Percentiles rank a stretch among this genome's conserved stretches.
Evolutionary conservation across 371 early-diverging fungal species (phyloP).

Genomic region (Mucor mucedo): DNA sequence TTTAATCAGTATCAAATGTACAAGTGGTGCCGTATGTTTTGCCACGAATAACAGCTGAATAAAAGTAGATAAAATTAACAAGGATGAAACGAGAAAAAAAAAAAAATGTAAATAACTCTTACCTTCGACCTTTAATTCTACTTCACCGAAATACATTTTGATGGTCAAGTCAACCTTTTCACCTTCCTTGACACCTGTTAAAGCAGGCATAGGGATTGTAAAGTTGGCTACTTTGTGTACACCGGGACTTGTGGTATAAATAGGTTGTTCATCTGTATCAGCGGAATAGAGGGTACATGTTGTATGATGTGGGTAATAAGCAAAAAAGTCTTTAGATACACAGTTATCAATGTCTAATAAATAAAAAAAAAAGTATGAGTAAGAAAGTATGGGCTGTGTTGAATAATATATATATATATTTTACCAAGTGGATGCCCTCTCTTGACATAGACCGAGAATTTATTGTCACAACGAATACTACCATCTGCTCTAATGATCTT

Average conservation of each 20-base stretch:
- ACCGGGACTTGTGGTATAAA: conserved; percentile 56
- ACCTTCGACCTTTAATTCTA: conserved; percentile 56
- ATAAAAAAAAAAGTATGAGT: neutral
- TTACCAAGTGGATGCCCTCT: conserved; percentile 43
- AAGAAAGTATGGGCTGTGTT: neutral
- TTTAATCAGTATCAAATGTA: conserved; percentile 49
- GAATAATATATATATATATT: too few relatives aligned
- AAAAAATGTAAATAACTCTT: neutral
- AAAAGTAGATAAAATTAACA: neutral
- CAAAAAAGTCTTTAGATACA: conserved; percentile 47
- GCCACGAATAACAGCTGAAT: conserved; percentile 51
- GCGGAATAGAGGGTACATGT: conserved; percentile 58
- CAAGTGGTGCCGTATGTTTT: conserved; percentile 56
- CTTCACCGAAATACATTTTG: conserved; percentile 54
- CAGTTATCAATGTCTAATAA: conserved; percentile 41
- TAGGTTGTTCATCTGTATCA: conserved; percentile 55
- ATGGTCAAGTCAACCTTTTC: conserved; percentile 53
- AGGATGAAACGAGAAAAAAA: neutral
- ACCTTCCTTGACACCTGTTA: conserved; percentile 58
- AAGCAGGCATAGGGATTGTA: conserved; percentile 58
- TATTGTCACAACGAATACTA: conserved; percentile 55
- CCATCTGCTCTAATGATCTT: conserved; percentile 57
- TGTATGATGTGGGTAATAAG: conserved; percentile 57
- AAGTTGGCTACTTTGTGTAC: conserved; percentile 59
- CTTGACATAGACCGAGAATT: conserved; percentile 54